phyloP scores from a whole-genome alignment of 2,329 filamentous ascomycete genomes.

The Macroventuria anomochaeta region DNA sequence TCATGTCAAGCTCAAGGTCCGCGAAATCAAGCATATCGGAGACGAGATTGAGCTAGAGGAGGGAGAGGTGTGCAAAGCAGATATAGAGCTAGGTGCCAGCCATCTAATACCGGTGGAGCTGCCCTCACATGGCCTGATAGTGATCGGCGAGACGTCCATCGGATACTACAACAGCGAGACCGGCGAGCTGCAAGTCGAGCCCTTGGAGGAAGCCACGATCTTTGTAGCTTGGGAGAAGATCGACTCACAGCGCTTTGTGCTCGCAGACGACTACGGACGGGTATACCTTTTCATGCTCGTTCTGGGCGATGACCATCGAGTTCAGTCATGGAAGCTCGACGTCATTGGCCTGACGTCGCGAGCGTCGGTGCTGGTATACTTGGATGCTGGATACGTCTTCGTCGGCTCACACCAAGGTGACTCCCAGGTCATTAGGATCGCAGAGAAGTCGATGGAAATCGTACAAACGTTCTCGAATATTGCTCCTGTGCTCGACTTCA shows the following conservation, averaged over 20 bases:
- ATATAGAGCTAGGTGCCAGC: conserved; percentile 65
- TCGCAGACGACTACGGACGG: conserved; percentile 89
- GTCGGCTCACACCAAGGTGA: conserved; percentile 93
- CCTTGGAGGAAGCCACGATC: conserved; percentile 75
- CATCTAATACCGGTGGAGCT: conserved; percentile 67
- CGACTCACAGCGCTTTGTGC: conserved; percentile 80
- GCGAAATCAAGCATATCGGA: conserved; percentile 59
- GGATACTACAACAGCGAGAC: conserved; percentile 83
- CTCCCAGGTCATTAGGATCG: conserved; percentile 77
- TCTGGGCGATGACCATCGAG: conserved; percentile 67
- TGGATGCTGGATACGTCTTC: conserved; percentile 76
- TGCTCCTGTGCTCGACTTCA: conserved; percentile 90
- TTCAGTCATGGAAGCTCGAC: conserved; percentile 75
- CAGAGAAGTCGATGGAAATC: conserved; percentile 67
- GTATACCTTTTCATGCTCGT: conserved; percentile 84
- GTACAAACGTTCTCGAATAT: conserved; percentile 83
- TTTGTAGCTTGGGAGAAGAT: conserved; percentile 92
- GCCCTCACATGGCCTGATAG: conserved; percentile 59
- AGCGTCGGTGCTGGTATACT: conserved; percentile 78
- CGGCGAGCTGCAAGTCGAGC: conserved; percentile 68
- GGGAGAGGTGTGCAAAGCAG: conserved; percentile 57
- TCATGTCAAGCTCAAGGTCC: conserved; percentile 61
- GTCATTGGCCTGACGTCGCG: conserved; percentile 73
- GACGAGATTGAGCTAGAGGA: conserved; percentile 62
- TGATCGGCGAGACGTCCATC: conserved; percentile 70